Evolutionary conservation across 2,329 filamentous ascomycete genomes (phyloP).

Genomic region (Aspergillus hortae): DNA sequence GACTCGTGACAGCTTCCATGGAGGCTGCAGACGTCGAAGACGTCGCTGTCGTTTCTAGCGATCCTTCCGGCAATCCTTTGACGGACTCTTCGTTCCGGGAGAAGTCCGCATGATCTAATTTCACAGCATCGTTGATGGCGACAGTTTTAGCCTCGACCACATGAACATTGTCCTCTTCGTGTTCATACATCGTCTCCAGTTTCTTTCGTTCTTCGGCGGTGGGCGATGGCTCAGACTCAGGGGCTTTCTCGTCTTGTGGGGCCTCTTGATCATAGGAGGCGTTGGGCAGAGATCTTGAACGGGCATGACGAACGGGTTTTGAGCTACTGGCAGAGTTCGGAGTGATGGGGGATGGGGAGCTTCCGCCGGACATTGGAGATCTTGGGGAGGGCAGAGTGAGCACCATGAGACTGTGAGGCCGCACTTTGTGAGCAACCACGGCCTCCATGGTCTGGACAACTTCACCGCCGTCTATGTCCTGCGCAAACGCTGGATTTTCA

Average conservation of each 20-base stretch:
- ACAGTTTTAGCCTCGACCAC: background rate
- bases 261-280: constrained; percentile 23
- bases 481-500: constrained; percentile 67
- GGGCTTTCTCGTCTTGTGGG: constrained; percentile 10
- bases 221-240: constrained; percentile 19
- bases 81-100: background rate
- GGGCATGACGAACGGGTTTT: constrained; percentile 28
- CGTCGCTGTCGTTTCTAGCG: constrained; percentile 13
- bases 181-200: constrained; percentile 38
- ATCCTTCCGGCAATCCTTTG: background rate
- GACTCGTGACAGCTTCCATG: constrained; percentile 17
- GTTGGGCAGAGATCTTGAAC: constrained; percentile 51
- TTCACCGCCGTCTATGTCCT: constrained; percentile 57
- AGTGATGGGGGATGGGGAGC: constrained; percentile 24
- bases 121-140: background rate
- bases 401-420: constrained; percentile 42
- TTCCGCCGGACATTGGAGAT: constrained; percentile 21
- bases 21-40: constrained; percentile 18
- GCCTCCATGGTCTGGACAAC: constrained; percentile 33
- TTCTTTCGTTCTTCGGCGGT: constrained; percentile 26
- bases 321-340: constrained; percentile 16
- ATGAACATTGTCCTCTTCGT: constrained; percentile 26
- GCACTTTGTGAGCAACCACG: constrained; percentile 39
- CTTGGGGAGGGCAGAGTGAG: constrained; percentile 32
- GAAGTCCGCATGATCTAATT: background rate